Conservation (phyloP, 805 yeast species). For the Saturnispora diversa region DNA sequence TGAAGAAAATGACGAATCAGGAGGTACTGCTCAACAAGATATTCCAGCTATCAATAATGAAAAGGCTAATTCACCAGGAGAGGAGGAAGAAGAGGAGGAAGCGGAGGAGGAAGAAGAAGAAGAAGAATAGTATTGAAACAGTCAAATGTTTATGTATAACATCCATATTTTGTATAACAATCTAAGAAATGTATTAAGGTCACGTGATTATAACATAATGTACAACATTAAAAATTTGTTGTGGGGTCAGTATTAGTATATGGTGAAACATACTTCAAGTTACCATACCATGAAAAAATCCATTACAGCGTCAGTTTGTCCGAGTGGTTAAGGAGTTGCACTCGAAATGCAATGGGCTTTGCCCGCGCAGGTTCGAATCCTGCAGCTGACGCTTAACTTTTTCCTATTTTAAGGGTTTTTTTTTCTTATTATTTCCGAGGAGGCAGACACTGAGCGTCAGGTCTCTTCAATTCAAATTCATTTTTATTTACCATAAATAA, state of each 20-base stretch:
- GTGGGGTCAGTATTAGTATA: too few relatives aligned
- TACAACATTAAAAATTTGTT: too few relatives aligned
- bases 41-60: neutral
- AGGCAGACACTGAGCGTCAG: too few relatives aligned
- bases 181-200: too few relatives aligned
- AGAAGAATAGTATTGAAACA: neutral
- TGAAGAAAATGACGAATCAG: slow-evolving; percentile 15
- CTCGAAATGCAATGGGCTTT: slow-evolving; percentile 79
- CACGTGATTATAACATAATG: too few relatives aligned
- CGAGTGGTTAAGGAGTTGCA: slow-evolving; percentile 70
- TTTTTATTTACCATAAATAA: too few relatives aligned
- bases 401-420: neutral
- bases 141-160: too few relatives aligned
- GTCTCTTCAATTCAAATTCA: too few relatives aligned
- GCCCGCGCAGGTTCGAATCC: slow-evolving; percentile 99
- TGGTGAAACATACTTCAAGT: too few relatives aligned
- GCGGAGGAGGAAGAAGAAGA: neutral
- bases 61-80: neutral
- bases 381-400: slow-evolving; percentile 82
- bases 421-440: neutral
- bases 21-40: neutral
- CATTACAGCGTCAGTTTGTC: slow-evolving; percentile 43
- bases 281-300: too few relatives aligned
- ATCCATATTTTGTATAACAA: too few relatives aligned
- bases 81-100: neutral